These are phyloP conservation scores for Salvia rosmarinus DNA, from an alignment of 257 asterid genomes.

Conservation along the genomic window DNA sequence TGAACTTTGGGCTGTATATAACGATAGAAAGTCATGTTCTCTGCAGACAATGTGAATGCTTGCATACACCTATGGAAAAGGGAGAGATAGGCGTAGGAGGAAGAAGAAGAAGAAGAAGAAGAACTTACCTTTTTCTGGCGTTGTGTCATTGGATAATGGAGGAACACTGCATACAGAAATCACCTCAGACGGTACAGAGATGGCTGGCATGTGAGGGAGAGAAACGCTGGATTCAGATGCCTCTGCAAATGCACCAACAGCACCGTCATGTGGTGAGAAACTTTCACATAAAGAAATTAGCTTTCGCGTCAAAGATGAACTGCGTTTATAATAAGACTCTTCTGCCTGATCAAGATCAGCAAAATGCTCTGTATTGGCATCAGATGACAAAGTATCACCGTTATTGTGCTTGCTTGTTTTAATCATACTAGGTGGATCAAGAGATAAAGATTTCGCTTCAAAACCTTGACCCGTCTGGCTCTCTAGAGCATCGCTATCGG, in stretches of 20 bases:
- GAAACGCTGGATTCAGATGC: conserved; percentile 30
- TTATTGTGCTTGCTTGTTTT: conserved; percentile 39
- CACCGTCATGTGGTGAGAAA: conserved; percentile 29
- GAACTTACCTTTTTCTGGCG: conserved; percentile 47
- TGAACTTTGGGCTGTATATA: neutral
- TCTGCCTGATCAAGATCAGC: conserved; percentile 48
- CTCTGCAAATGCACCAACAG: conserved; percentile 35
- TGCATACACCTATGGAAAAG: neutral
- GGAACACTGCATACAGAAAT: conserved; percentile 46
- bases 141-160: conserved; percentile 38
- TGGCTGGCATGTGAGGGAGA: conserved; percentile 48
- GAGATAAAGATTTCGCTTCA: conserved; percentile 39
- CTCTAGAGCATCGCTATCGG: conserved; percentile 32
- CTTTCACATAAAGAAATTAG: conserved; percentile 44
- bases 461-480: conserved; percentile 32
- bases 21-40: neutral
- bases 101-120: too few species aligned
- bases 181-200: conserved; percentile 55
- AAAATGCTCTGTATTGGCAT: conserved; percentile 32
- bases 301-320: conserved; percentile 39
- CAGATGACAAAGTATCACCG: conserved; percentile 32
- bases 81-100: neutral
- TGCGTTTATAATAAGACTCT: conserved; percentile 35
- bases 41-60: neutral
- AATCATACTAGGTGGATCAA: conserved; percentile 43